Base-by-base conservation (phyloP, 257 asterid genomes). In the Nicotiana benthamiana region DNA sequence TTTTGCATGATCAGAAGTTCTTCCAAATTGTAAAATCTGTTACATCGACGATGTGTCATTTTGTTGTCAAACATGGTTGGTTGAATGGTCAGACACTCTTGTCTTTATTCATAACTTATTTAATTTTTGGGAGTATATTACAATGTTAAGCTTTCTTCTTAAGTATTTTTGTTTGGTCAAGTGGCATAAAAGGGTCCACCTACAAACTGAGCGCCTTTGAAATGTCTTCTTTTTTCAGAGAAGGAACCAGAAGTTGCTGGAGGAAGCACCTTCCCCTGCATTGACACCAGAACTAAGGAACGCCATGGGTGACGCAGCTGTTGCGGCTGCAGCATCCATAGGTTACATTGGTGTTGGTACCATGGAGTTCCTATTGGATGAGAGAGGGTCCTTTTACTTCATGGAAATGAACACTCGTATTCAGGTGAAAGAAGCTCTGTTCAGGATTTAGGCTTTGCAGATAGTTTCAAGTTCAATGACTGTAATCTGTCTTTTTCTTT, bases 241-340 rank as follows among this genome's bases (percentile, higher is more conserved):
- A 84, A 88, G 99, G 84, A 95, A 96, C 85, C 99, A 96, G 86
- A 96, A 96, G 90, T 82, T 96, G 89, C 91, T 96, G 79, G 99
- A 96, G 84, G 99, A 96, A 90, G 99, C 99, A 57, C 99, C 99
- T 16, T 96, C 99, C 67, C 99, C 99, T 81, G 99, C 99, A 80
- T 87, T 96, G 83, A 92, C 97, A 78, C 83, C 95, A 20, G 99
- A 93, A 83, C 84, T 96, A 80, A 91, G 99, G 77, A 96, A 92
- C 85, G 98, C 97, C 83, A 96, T 96, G 99, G 99, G 99, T 80
- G 99, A 96, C 87, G 99, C 99, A 75, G 99, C 99, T 78, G 97
- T 95, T 74, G 94, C 99, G 75, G 99, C 99, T n/a, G 99, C 99
- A 53, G 94, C 97, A 59, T 94, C 99, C 20, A 96, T 96, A 82